Conservation (phyloP, 1,284 basidiomycete species). For the Apiotrichum laibachii region DNA sequence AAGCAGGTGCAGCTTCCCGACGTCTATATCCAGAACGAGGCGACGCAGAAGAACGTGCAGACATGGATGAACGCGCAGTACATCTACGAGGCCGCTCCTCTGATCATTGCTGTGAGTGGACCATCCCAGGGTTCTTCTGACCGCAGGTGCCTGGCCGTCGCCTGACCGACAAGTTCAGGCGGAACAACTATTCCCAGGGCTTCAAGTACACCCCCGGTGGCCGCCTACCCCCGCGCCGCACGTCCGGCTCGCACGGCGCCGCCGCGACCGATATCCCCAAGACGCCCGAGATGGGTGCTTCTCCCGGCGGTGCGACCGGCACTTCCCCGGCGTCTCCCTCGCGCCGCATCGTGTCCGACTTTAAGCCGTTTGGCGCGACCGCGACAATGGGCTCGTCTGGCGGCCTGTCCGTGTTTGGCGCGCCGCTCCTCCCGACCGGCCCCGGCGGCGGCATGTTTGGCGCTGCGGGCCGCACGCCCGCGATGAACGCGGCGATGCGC, state of each 20-base stretch:
- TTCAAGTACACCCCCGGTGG: constrained; percentile 59
- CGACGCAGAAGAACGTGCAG: constrained; percentile 83
- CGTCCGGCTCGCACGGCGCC: constrained; percentile 33
- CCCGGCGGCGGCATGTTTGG: constrained; percentile 53
- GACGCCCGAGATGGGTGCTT: constrained; percentile 24
- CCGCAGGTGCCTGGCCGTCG: constrained; percentile 79
- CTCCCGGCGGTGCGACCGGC: constrained; percentile 48
- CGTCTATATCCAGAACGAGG: constrained; percentile 86
- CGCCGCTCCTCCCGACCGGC: constrained; percentile 44
- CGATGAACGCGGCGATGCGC: constrained; percentile 35
- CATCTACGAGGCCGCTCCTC: constrained; percentile 70
- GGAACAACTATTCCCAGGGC: constrained; percentile 36
- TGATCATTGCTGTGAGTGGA: constrained; percentile 69
- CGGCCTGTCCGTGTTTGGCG: constrained; percentile 50
- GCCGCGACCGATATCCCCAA: not conserved
- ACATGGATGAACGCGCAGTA: constrained; percentile 76
- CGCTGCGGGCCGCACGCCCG: constrained; percentile 34
- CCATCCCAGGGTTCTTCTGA: not conserved
- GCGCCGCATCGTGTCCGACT: constrained; percentile 80
- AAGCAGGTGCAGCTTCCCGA: constrained; percentile 95
- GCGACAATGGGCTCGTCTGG: constrained; percentile 4
- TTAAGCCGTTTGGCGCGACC: constrained; percentile 78
- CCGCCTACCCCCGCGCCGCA: constrained; percentile 55
- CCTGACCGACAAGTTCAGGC: constrained; percentile 85
- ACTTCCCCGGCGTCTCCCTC: constrained; percentile 56